Base-by-base conservation (phyloP, 495 filamentous ascomycete genomes). In the Penicillium verhagenii region DNA sequence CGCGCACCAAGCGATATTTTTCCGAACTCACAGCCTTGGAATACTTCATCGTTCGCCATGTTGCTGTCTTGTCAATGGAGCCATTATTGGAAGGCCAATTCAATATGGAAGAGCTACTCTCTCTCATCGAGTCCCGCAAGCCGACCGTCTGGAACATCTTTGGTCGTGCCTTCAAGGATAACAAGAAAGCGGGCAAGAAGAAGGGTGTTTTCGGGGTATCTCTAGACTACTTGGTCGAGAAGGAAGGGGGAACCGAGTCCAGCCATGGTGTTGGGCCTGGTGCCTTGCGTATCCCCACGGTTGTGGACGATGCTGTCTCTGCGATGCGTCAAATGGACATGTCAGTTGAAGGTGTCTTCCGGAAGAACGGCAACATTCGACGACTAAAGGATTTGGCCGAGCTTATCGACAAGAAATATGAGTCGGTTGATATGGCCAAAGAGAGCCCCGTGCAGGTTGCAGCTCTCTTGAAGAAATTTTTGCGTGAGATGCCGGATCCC, bases 311-410 rank as follows among this genome's bases (percentile, higher is more conserved):
- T 63, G 84, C 92, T 23, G 84, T 97, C 13, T 89, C 89, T 5
- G 90, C 92, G 24, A 94, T 99, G 90, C 85, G 90, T 57, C 93
- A 91, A 65, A 99, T 97, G 92, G 94, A 99, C 72, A 96, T 99
- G 80, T 96, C 91, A 16, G 90, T 97, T 7, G 94, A 99, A 66
- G 95, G 95, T 64, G 93, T 99, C 43, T 99, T 99, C 82, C 88
- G 94, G 50, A 99, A 99, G 79, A 99, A 97, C 64, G 94, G 94
- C 54, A 97, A 97, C 66, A 97, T 99, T 67, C 87, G 88, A 63
- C 86, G 90, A 47, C 79, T 97, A 23, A 89, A 88, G 57, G 92
- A 96, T 50, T 73, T 95, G 18, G 83, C 87, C 24, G 90, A 93
- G 37, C 75, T 83, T 59, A 88, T 97, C 48, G 93, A 99, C 68